Evolutionary conservation across 2,329 filamentous ascomycete genomes (phyloP).

Genomic region (Penicillium sclerotigenum): DNA sequence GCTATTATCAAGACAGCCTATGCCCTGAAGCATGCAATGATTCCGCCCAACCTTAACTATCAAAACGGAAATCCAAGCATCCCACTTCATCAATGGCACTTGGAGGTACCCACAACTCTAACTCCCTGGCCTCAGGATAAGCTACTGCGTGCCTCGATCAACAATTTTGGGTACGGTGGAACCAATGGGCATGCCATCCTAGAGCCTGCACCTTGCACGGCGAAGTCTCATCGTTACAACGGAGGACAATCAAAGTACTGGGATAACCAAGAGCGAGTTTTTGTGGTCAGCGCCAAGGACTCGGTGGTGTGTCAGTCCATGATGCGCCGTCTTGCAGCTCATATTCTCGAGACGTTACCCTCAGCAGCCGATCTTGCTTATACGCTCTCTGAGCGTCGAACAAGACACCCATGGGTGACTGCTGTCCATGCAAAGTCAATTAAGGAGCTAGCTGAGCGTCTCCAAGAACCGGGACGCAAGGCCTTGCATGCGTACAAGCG

Average conservation of each 20-base stretch:
- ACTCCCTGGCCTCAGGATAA: neutral
- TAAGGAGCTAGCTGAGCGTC: too few relatives aligned
- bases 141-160: neutral
- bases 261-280: too few relatives aligned
- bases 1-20: neutral
- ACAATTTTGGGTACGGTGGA: conserved; percentile 6
- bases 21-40: neutral
- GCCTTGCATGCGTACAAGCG: neutral
- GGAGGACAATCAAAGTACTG: too few relatives aligned
- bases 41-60: neutral
- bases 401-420: neutral
- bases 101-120: neutral
- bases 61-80: neutral
- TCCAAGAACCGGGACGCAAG: too few relatives aligned
- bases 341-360: too few relatives aligned
- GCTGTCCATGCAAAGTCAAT: neutral
- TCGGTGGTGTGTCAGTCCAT: too few relatives aligned
- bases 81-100: neutral
- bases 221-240: too few relatives aligned
- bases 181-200: neutral
- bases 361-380: conserved; percentile 1
- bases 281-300: too few relatives aligned
- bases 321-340: too few relatives aligned
- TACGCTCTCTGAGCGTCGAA: conserved; percentile 9
- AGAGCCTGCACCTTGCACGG: too few relatives aligned